phyloP scores from a whole-genome alignment of 176 grass and related monocot genomes.

The Pontederia paniculata region DNA sequence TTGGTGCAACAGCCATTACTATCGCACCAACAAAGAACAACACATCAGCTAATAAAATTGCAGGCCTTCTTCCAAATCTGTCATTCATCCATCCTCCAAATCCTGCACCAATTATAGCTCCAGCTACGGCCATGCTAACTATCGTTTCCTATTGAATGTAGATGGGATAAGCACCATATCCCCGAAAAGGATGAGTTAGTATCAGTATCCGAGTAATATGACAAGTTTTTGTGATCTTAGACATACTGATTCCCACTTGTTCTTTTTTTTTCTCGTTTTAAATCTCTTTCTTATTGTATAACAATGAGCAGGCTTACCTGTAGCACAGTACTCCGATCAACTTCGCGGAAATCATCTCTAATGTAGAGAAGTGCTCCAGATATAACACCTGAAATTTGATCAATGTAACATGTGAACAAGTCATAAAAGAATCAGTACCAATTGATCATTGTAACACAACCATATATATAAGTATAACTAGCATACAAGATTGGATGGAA shows the following conservation, averaged over 20 bases:
- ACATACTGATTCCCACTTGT: no score
- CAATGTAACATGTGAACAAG: no score
- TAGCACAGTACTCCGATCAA: slow-evolving; percentile 59
- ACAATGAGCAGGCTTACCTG: slow-evolving; percentile 27
- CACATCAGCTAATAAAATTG: slow-evolving; percentile 66
- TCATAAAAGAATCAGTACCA: not conserved
- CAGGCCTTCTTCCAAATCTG: slow-evolving; percentile 64
- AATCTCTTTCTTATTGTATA: no score
- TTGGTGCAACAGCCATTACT: slow-evolving; percentile 66
- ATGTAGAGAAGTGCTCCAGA: slow-evolving; percentile 96
- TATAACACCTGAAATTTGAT: slow-evolving; percentile 59
- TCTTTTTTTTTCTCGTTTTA: no score
- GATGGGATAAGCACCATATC: not conserved
- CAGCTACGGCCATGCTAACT: slow-evolving; percentile 94
- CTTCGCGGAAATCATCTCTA: slow-evolving; percentile 57
- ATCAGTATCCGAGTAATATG: no score
- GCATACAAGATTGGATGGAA: no score
- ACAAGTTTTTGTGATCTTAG: no score
- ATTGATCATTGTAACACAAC: no score
- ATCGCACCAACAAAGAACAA: slow-evolving; percentile 61
- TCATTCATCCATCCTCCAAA: slow-evolving; percentile 97
- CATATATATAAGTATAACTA: no score
- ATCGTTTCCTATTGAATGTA: slow-evolving; percentile 64
- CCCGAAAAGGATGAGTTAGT: no score
- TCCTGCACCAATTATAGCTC: slow-evolving; percentile 83